These are phyloP conservation scores for Aspergillus heteromorphus DNA, from an alignment of 495 filamentous ascomycete genomes.

Conservation along the genomic window DNA sequence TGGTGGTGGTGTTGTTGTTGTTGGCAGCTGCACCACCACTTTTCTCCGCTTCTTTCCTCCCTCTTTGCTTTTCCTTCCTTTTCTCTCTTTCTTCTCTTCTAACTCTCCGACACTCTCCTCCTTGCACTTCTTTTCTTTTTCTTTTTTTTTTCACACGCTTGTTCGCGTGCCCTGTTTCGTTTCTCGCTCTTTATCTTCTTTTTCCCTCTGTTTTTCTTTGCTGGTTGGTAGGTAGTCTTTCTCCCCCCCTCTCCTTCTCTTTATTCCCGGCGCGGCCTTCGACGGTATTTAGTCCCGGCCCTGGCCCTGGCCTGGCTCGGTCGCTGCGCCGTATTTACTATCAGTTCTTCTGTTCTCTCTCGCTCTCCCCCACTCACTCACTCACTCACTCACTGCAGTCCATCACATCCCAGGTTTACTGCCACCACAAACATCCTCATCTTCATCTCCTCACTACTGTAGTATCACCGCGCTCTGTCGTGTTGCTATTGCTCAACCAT, in stretches of 20 bases:
- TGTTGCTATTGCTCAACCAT: background rate
- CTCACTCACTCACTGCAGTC: too few relatives aligned
- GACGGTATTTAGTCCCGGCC: background rate
- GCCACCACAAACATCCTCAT: too few relatives aligned
- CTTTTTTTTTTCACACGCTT: background rate
- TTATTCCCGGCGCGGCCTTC: background rate
- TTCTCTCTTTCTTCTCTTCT: conserved; percentile 2
- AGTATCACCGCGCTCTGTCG: background rate
- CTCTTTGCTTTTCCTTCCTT: conserved; percentile 2
- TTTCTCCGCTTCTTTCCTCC: conserved; percentile 2
- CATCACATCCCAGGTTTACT: too few relatives aligned
- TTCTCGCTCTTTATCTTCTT: background rate
- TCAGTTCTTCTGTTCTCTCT: too few relatives aligned
- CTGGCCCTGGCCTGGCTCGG: background rate
- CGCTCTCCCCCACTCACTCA: background rate
- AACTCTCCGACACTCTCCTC: conserved; percentile 1
- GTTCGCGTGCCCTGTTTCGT: background rate
- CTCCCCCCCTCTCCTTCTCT: background rate
- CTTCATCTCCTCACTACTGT: too few relatives aligned
- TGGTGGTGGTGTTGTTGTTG: too few relatives aligned
- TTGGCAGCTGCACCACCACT: background rate
- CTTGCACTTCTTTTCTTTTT: background rate
- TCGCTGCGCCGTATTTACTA: background rate
- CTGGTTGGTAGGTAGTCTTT: background rate
- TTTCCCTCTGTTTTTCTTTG: background rate